These are phyloP conservation scores for Monascus ruber DNA, from an alignment of 2,329 filamentous ascomycete species.

Conservation along the genomic window DNA sequence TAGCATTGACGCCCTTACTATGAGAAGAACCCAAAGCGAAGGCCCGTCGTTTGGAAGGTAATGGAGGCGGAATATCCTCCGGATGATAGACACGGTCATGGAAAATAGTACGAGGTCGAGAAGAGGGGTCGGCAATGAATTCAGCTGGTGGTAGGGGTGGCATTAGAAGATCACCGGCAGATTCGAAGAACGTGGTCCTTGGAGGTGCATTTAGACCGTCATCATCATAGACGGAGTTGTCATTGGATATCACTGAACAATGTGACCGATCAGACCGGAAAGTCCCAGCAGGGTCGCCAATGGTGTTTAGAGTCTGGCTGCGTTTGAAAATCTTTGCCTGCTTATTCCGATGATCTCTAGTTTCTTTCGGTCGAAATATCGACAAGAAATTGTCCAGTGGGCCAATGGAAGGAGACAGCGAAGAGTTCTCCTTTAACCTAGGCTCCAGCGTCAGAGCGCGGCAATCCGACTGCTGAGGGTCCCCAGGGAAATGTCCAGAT, in stretches of 20 bases:
- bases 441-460: constrained; percentile 3
- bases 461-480: constrained; percentile 7
- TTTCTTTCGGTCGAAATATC: constrained; percentile 55
- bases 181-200: constrained; percentile 86
- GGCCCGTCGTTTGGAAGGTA: constrained; percentile 35
- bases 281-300: constrained; percentile 9
- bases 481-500: constrained; percentile 10
- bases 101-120: constrained; percentile 80
- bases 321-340: constrained; percentile 57
- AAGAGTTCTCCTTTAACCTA: constrained; percentile 6
- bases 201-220: constrained; percentile 58
- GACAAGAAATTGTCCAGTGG: constrained; percentile 57
- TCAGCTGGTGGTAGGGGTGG: constrained; percentile 72
- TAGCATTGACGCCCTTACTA: constrained; percentile 8
- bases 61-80: constrained; percentile 77
- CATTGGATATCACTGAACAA: constrained; percentile 30
- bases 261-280: constrained; percentile 1
- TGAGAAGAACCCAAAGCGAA: constrained; percentile 20
- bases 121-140: constrained; percentile 73
- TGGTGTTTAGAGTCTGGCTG: constrained; percentile 56
- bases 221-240: constrained; percentile 40
- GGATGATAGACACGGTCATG: constrained; percentile 95
- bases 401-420: constrained; percentile 28
- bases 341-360: constrained; percentile 32
- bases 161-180: constrained; percentile 82